These are phyloP conservation scores for Trichoderma virens DNA, from an alignment of 495 filamentous ascomycete species.

Conservation along the genomic window DNA sequence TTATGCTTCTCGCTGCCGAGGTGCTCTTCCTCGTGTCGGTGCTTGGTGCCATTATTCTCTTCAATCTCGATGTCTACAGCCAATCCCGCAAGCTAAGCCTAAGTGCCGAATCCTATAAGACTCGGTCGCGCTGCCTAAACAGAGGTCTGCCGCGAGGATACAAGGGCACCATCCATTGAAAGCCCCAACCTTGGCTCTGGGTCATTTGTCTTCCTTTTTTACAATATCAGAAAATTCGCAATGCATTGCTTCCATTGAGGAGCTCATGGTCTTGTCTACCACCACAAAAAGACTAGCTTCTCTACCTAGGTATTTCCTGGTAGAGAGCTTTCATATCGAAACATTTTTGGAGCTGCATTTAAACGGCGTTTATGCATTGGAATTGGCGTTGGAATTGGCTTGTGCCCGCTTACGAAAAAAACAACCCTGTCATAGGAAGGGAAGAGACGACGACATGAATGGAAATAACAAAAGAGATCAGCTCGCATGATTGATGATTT, in stretches of 20 bases:
- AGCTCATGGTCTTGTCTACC: no score
- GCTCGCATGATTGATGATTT: neutral
- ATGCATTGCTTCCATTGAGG: no score
- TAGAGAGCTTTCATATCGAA: neutral
- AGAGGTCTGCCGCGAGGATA: neutral
- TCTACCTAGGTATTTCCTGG: neutral
- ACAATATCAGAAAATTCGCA: neutral
- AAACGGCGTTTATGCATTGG: neutral
- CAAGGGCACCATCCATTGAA: neutral
- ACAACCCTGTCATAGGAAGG: neutral
- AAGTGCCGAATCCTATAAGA: slow-evolving; percentile 4
- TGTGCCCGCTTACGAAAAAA: neutral
- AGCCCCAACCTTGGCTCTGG: neutral
- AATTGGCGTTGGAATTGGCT: neutral
- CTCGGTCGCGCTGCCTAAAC: neutral
- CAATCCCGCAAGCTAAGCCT: neutral
- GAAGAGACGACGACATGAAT: neutral
- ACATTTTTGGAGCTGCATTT: neutral
- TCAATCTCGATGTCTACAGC: slow-evolving; percentile 4
- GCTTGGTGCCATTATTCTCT: neutral
- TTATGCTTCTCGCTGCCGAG: neutral
- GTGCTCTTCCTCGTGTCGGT: neutral
- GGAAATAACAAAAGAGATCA: neutral
- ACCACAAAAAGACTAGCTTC: no score
- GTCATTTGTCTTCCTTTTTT: neutral